A percentile compares a stretch with the other conserved stretches of the same genome.
Evolutionary conservation across 805 yeast species (phyloP).

Genomic region (Gaillardinia entomophila): DNA sequence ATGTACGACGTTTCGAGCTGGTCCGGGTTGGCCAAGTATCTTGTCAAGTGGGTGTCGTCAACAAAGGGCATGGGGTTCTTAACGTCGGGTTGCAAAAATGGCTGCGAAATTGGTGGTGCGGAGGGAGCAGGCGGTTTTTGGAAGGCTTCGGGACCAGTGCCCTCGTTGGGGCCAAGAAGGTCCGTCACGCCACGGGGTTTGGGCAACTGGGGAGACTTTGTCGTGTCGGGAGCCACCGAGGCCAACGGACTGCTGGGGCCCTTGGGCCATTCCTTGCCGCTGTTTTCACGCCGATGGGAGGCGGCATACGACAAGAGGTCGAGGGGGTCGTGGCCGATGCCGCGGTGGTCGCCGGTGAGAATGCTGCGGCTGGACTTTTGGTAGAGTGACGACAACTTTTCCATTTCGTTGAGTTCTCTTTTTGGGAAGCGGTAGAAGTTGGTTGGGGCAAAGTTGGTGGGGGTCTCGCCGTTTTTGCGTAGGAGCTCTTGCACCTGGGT

Average conservation of each 20-base stretch:
- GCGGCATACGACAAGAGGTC: slow-evolving; percentile 40
- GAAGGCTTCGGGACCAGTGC: background rate
- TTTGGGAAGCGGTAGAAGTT: slow-evolving; percentile 2
- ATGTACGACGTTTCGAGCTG: slow-evolving; percentile 44
- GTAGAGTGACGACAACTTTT: slow-evolving; percentile 7
- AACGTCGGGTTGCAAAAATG: background rate
- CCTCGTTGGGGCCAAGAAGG: background rate
- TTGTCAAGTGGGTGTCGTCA: background rate
- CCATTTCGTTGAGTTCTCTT: slow-evolving; percentile 15
- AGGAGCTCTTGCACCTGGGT: slow-evolving; percentile 42
- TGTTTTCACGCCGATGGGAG: slow-evolving; percentile 19
- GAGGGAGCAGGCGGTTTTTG: background rate
- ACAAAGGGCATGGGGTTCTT: background rate
- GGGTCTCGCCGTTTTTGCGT: slow-evolving; percentile 16
- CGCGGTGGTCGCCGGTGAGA: slow-evolving; percentile 1
- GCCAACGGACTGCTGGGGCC: background rate
- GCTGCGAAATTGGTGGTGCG: too few species aligned
- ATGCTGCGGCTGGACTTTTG: slow-evolving; percentile 2
- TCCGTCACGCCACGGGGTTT: background rate
- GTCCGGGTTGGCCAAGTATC: slow-evolving; percentile 19
- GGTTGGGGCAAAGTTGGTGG: slow-evolving; percentile 12
- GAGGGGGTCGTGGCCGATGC: slow-evolving; percentile 24
- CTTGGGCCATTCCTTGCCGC: background rate
- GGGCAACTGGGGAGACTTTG: background rate
- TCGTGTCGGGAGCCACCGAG: too few species aligned